Conservation (phyloP, 106 monocot genomes). For the Acorus calamus region DNA sequence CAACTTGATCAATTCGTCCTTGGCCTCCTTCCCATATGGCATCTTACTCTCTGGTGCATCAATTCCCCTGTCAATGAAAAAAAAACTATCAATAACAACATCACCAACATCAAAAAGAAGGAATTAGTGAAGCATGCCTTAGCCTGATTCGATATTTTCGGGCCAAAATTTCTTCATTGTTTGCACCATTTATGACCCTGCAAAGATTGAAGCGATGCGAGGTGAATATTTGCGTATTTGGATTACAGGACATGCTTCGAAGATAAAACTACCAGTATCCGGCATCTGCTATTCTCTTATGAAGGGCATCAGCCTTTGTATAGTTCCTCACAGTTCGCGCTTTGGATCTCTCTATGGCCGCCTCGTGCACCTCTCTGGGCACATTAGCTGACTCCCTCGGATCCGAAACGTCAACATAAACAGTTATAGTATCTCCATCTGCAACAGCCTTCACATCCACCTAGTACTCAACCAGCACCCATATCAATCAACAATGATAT, state of each 20-base stretch:
- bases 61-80: constrained; percentile 53
- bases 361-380: constrained; percentile 43
- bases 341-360: constrained; percentile 36
- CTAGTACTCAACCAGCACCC: constrained; percentile 13
- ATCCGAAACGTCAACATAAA: constrained; percentile 53
- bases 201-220: not conserved
- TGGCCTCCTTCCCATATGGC: constrained; percentile 89
- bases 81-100: not conserved
- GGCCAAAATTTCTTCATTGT: constrained; percentile 48
- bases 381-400: constrained; percentile 45
- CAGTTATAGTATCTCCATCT: constrained; percentile 85
- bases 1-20: constrained; percentile 55
- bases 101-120: not conserved
- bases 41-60: constrained; percentile 83
- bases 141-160: constrained; percentile 82
- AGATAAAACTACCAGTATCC: constrained; percentile 51
- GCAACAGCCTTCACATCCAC: constrained; percentile 59
- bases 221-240: too few relatives aligned
- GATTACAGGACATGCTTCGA: too few relatives aligned
- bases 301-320: constrained; percentile 52
- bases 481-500: too few relatives aligned
- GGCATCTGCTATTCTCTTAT: constrained; percentile 49
- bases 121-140: constrained; percentile 24
- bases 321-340: constrained; percentile 58
- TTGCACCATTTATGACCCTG: constrained; percentile 43